Conservation (phyloP, 768 basidiomycete species). For the Galerina sulciceps region DNA sequence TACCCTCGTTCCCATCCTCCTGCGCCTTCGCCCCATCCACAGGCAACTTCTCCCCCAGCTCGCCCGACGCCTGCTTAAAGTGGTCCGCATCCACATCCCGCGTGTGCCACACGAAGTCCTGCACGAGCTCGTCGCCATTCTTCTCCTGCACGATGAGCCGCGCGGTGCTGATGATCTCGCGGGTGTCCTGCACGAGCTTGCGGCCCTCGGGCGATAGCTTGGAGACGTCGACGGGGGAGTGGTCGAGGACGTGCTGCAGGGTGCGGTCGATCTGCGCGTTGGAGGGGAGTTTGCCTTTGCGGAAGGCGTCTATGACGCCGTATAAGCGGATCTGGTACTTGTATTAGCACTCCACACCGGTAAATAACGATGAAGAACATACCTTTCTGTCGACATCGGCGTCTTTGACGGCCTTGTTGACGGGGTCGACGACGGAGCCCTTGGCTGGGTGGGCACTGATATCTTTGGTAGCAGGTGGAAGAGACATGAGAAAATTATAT, state of each 20-base stretch:
- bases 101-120: conserved; percentile 88
- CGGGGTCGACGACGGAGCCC: conserved; percentile 69
- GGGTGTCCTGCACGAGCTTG: conserved; percentile 74
- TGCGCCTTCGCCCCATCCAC: conserved; percentile 56
- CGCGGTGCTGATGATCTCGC: conserved; percentile 78
- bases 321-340: conserved; percentile 66
- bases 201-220: conserved; percentile 79
- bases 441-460: conserved; percentile 58
- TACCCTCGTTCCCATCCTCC: conserved; percentile 67
- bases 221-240: conserved; percentile 60
- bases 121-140: conserved; percentile 90
- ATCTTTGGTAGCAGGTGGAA: conserved; percentile 65
- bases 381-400: conserved; percentile 84
- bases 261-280: conserved; percentile 83
- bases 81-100: conserved; percentile 47
- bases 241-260: conserved; percentile 65
- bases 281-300: conserved; percentile 76
- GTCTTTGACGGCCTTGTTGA: conserved; percentile 61
- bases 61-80: conserved; percentile 25
- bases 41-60: conserved; percentile 34
- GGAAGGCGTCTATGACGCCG: conserved; percentile 81
- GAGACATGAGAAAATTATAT: conserved; percentile 70
- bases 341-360: not conserved
- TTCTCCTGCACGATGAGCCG: conserved; percentile 75
- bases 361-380: not conserved